These are phyloP conservation scores for Licmophora abbreviata DNA, from an alignment of 108 stramenopile genomes.

Conservation along the genomic window DNA sequence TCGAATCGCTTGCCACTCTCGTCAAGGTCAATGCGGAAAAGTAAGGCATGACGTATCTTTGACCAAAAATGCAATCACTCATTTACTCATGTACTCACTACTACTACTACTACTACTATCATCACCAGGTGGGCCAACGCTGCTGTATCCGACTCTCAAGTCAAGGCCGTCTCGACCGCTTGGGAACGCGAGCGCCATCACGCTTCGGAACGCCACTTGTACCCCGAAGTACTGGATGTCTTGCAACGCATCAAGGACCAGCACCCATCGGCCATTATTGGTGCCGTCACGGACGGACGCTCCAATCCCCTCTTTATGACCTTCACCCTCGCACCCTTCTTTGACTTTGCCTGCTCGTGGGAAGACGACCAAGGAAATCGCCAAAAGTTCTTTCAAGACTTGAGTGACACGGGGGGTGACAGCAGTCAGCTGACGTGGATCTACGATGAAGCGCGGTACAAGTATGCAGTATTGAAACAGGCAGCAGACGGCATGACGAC, in stretches of 20 bases:
- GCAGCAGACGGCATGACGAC: constrained; percentile 35
- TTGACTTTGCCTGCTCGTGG: constrained; percentile 60
- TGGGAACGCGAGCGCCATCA: constrained; percentile 55
- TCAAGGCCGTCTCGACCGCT: constrained; percentile 35
- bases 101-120: constrained; percentile 1
- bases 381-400: constrained; percentile 65
- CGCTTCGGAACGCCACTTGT: constrained; percentile 51
- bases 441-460: constrained; percentile 73
- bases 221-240: constrained; percentile 17
- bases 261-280: constrained; percentile 35
- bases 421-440: constrained; percentile 86
- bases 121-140: constrained; percentile 54
- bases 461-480: constrained; percentile 53
- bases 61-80: too few species aligned
- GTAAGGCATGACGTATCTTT: constrained; percentile 38
- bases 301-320: constrained; percentile 60
- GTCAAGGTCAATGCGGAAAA: constrained; percentile 56
- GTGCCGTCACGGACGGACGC: constrained; percentile 65
- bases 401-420: constrained; percentile 45
- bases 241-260: constrained; percentile 14
- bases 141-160: constrained; percentile 53
- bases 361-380: constrained; percentile 74
- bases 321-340: constrained; percentile 27
- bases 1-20: constrained; percentile 40
- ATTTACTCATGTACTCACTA: too few species aligned